These are phyloP conservation scores for Paramyrothecium roridum DNA, from an alignment of 2,329 filamentous ascomycete species.

Conservation along the genomic window DNA sequence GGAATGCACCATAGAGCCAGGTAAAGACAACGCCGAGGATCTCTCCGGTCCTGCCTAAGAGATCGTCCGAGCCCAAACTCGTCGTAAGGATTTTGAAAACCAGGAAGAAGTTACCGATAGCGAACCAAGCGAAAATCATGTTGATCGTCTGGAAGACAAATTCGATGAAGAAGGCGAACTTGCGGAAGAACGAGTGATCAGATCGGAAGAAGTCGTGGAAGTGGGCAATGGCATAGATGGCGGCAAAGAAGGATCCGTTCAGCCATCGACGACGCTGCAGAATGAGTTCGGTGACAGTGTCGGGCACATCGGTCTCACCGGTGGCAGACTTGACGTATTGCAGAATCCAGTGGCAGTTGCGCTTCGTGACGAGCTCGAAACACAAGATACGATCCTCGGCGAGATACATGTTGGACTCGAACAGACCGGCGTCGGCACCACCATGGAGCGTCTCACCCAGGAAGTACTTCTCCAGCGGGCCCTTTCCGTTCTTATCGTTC, in stretches of 20 bases:
- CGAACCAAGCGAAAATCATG: constrained; percentile 99
- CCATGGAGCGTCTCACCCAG: constrained; percentile 94
- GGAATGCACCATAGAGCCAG: constrained; percentile 89
- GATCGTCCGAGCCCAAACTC: constrained; percentile 66
- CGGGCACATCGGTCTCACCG: constrained; percentile 95
- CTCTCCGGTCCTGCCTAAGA: constrained; percentile 74
- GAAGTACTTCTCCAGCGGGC: constrained; percentile 95
- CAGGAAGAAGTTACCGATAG: constrained; percentile 97
- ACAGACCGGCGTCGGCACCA: constrained; percentile 87
- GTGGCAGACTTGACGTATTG: constrained; percentile 98
- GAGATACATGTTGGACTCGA: constrained; percentile 99
- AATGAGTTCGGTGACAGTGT: constrained; percentile 90
- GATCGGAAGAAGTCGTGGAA: constrained; percentile 96
- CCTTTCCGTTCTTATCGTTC: constrained; percentile 92
- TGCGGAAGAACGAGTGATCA: constrained; percentile 82
- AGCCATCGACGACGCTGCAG: constrained; percentile 94
- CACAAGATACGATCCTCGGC: constrained; percentile 98
- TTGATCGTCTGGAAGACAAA: constrained; percentile 92
- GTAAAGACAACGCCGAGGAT: constrained; percentile 89
- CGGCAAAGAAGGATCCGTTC: constrained; percentile 97
- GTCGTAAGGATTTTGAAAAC: constrained; percentile 96
- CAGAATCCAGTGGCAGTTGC: constrained; percentile 95
- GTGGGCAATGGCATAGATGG: constrained; percentile 90
- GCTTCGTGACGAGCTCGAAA: constrained; percentile 96
- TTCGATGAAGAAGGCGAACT: constrained; percentile 86